Conservation (phyloP, 176 grass and related monocot species). For the Pontederia crassipes region DNA sequence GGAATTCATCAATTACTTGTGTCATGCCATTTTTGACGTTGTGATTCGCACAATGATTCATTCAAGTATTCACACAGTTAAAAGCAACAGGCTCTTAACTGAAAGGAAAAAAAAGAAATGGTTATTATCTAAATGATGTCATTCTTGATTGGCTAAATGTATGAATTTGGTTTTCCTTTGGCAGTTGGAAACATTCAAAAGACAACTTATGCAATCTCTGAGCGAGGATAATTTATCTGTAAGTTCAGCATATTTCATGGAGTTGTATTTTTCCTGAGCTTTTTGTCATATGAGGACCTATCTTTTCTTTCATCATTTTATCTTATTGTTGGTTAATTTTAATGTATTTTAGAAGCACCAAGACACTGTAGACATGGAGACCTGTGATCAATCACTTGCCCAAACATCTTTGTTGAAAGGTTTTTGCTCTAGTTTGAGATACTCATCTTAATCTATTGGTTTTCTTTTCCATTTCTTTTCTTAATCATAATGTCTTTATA, state of each 20-base stretch:
- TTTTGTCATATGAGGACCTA: neutral
- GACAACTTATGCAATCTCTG: slow-evolving; percentile 81
- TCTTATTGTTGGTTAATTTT: slow-evolving; percentile 6
- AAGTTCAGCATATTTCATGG: slow-evolving; percentile 21
- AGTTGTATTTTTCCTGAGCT: neutral
- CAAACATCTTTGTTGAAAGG: slow-evolving; percentile 55
- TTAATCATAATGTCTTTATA: neutral
- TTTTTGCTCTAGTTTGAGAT: slow-evolving; percentile 6
- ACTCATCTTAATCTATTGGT: neutral
- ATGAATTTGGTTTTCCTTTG: slow-evolving; percentile 18
- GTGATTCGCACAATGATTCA: neutral
- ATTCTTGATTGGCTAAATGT: neutral
- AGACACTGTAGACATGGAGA: slow-evolving; percentile 64
- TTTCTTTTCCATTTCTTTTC: neutral
- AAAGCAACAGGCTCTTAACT: neutral
- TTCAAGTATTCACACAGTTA: neutral
- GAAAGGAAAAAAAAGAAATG: too few species aligned
- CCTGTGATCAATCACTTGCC: slow-evolving; percentile 52
- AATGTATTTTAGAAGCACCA: slow-evolving; percentile 30
- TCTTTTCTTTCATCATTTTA: neutral
- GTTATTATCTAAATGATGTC: neutral
- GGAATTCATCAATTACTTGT: neutral
- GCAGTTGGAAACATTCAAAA: slow-evolving; percentile 92
- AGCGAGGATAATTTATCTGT: slow-evolving; percentile 62
- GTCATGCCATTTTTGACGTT: neutral